phyloP scores from a whole-genome alignment of 768 basidiomycete species.

The Roridomyces roridus region DNA sequence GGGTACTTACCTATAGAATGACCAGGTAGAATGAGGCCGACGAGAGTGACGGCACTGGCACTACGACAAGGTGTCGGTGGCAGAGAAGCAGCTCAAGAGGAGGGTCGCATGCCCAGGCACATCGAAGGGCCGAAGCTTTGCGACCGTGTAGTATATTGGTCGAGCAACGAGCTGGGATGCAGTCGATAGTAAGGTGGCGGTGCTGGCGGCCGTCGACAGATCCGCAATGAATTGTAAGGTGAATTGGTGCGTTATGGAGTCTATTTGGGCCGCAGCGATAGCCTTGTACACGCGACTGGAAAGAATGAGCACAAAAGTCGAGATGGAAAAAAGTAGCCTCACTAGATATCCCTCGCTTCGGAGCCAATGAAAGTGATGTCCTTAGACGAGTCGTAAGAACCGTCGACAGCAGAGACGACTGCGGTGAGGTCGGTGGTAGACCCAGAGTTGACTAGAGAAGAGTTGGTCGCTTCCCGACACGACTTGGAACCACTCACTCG shows the following conservation, averaged over 20 bases:
- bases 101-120: conserved; percentile 53
- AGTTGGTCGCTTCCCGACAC: too few species aligned
- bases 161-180: conserved; percentile 57
- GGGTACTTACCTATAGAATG: conserved; percentile 44
- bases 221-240: conserved; percentile 36
- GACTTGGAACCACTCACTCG: conserved; percentile 53
- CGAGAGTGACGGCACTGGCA: conserved; percentile 57
- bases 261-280: conserved; percentile 40
- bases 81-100: background rate
- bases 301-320: background rate
- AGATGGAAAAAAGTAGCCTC: conserved; percentile 27
- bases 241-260: conserved; percentile 40
- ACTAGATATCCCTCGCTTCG: conserved; percentile 65
- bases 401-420: conserved; percentile 46
- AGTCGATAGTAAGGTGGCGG: conserved; percentile 42
- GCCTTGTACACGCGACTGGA: background rate
- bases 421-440: conserved; percentile 42
- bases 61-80: conserved; percentile 31
- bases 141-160: conserved; percentile 54
- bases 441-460: conserved; percentile 45
- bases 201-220: conserved; percentile 34
- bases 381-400: conserved; percentile 47
- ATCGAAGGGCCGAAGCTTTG: conserved; percentile 64
- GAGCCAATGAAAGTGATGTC: conserved; percentile 51
- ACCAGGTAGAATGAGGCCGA: conserved; percentile 61